These are phyloP conservation scores for Kazachstania martiniae DNA, from an alignment of 805 yeast species.

Conservation along the genomic window DNA sequence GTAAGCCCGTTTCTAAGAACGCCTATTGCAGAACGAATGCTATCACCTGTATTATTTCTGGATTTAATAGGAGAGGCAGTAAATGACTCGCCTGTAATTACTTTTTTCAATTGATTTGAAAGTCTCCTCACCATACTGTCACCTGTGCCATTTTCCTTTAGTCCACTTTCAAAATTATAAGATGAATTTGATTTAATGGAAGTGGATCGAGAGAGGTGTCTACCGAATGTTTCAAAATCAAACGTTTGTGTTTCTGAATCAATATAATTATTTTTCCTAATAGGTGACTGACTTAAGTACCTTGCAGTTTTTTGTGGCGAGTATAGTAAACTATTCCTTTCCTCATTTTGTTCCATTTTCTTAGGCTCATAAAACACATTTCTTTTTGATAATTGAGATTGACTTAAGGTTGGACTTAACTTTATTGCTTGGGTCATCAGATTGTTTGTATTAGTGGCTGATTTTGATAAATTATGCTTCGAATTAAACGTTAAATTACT, in stretches of 20 bases:
- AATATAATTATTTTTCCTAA: conserved; percentile 4
- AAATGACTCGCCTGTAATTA: conserved; percentile 13
- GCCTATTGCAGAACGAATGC: conserved; percentile 14
- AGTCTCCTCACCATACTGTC: conserved; percentile 12
- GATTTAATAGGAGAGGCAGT: conserved; percentile 15
- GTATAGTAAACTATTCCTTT: too few species aligned
- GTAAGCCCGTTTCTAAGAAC: conserved; percentile 11
- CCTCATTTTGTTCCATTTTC: conserved; percentile 3
- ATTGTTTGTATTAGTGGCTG: conserved; percentile 1
- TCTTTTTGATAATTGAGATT: too few species aligned
- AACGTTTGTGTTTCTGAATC: conserved; percentile 14
- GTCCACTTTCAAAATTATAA: conserved; percentile 1
- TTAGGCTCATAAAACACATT: too few species aligned
- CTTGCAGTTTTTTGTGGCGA: too few species aligned
- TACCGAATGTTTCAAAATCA: conserved; percentile 1
- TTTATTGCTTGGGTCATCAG: too few species aligned
- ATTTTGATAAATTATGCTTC: conserved; percentile 5
- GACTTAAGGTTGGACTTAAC: too few species aligned
- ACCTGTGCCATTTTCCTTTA: conserved; percentile 11
- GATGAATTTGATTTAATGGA: conserved; percentile 1
- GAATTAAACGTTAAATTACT: too few species aligned
- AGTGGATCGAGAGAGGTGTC: conserved; percentile 1
- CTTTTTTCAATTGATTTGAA: conserved; percentile 11
- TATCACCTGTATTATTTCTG: conserved; percentile 20
- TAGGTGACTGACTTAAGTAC: too few species aligned